Evolutionary conservation across 768 basidiomycete genomes (phyloP), one percentile per base, ranked within the genome.

Genomic region (Cubamyces lactineus): DNA sequence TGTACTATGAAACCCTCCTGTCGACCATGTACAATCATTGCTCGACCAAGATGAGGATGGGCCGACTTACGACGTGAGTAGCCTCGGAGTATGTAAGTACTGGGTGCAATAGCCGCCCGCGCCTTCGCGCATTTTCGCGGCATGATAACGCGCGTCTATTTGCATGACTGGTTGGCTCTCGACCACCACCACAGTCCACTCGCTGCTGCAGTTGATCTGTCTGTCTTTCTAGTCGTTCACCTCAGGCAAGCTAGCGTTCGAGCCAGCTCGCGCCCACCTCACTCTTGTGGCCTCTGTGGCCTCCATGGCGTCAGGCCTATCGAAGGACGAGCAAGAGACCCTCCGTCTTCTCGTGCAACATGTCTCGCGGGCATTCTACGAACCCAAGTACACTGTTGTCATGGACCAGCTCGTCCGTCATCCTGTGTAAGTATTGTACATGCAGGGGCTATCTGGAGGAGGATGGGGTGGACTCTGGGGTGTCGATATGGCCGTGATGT

Each of bases 291-390:
- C 65, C 65, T 38, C 34, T 50, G 59, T 62, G 68, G 71, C 68
- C 64, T 64, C 64, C 55, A 72, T 72, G 71, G 67, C 71, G 49
- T 55, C 59, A 52, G 64, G 70, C 34, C 68, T 74, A 57, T 87
- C 83, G 51, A 88, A 89, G 72, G 91, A 91, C 72, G 91, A 92
- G 70, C 85, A 88, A 77, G 90, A 92, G 74, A 86, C 84, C 1
- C 86, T 95, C 57, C 88, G 87, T 74, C 84, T 87, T 61, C 88
- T 99, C 68, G 92, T 97, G 66, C 94, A 97, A 73, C 89, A 93
- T 78, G 94, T 96, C 72, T 86, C 89, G 48, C 86, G 96, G 69
- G 88, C 91, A 38, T 98, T 99, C 77, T 99, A 98, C 77, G 97
- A 98, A 74, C 81, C 92, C 47, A 92, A 91, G 70, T 94, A 82